Percentiles rank a stretch among this genome's conserved stretches.
Evolutionary conservation across 2,329 filamentous ascomycete species (phyloP).

Genomic region (Aureobasidium zeae): DNA sequence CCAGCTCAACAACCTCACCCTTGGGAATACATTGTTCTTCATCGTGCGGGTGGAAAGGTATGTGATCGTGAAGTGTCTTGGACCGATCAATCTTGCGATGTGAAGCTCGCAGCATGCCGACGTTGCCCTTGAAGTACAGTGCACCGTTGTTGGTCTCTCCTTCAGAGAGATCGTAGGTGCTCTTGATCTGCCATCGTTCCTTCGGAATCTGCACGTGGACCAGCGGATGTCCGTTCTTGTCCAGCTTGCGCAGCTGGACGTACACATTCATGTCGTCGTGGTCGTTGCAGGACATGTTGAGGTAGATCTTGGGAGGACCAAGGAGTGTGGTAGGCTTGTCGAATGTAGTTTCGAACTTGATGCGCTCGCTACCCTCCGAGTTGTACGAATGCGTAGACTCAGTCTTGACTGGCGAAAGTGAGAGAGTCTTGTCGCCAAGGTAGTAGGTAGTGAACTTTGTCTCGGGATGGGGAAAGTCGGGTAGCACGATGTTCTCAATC

Average conservation of each 20-base stretch:
- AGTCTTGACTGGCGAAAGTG: slow-evolving; percentile 1
- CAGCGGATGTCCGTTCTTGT: slow-evolving; percentile 35
- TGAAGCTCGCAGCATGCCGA: slow-evolving; percentile 39
- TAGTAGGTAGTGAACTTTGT: slow-evolving; percentile 11
- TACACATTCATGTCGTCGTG: slow-evolving; percentile 40
- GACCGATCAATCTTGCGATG: slow-evolving; percentile 31
- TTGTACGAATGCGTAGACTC: slow-evolving; percentile 24
- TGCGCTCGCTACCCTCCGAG: slow-evolving; percentile 25
- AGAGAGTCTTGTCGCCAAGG: slow-evolving; percentile 14
- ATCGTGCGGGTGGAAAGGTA: slow-evolving; percentile 33
- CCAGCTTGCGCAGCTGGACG: slow-evolving; percentile 38
- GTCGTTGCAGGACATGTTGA: slow-evolving; percentile 23
- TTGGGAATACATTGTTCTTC: slow-evolving; percentile 32
- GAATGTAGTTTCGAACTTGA: slow-evolving; percentile 34
- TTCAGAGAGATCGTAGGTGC: slow-evolving; percentile 28
- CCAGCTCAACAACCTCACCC: slow-evolving; percentile 35
- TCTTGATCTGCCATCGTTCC: slow-evolving; percentile 19
- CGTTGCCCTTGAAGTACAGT: slow-evolving; percentile 34
- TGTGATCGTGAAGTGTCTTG: slow-evolving; percentile 23
- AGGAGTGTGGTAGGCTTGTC: slow-evolving; percentile 31
- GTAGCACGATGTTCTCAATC: slow-evolving; percentile 27
- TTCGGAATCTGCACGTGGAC: slow-evolving; percentile 38
- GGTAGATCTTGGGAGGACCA: slow-evolving; percentile 37
- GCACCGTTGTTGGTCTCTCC: slow-evolving; percentile 32
- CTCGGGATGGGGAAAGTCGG: slow-evolving; percentile 23